Conservation (phyloP, 495 filamentous ascomycete species). For the Eremomyces bilateralis region DNA sequence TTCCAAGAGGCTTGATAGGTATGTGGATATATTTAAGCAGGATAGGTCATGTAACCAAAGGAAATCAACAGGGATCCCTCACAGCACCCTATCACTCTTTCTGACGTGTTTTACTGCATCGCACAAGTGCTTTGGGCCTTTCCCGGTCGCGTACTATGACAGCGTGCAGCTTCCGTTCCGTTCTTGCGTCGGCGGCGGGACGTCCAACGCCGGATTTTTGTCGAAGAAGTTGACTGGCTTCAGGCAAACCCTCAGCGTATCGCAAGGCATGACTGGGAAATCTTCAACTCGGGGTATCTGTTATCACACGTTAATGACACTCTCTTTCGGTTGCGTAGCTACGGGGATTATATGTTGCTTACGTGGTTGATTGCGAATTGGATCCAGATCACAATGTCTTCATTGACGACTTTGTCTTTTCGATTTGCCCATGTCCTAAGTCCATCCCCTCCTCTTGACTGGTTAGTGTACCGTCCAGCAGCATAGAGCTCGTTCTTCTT, state of each 20-base stretch:
- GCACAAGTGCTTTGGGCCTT: too few relatives aligned
- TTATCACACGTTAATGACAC: too few relatives aligned
- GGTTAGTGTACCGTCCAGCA: conserved; percentile 12
- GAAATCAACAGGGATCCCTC: too few relatives aligned
- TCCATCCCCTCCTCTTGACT: conserved; percentile 8
- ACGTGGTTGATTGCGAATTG: conserved; percentile 14
- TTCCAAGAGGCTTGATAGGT: too few relatives aligned
- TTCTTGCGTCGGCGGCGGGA: conserved; percentile 7
- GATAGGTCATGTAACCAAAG: too few relatives aligned
- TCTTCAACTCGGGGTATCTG: conserved; percentile 15
- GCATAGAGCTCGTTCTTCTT: conserved; percentile 14
- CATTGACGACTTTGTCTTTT: conserved; percentile 5
- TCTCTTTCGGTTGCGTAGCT: too few relatives aligned
- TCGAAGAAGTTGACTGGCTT: conserved; percentile 15
- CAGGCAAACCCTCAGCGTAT: conserved; percentile 11
- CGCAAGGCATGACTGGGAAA: conserved; percentile 14
- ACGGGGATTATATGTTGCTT: too few relatives aligned
- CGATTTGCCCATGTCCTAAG: conserved; percentile 6
- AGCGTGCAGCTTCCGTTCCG: conserved; percentile 11
- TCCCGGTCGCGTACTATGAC: too few relatives aligned
- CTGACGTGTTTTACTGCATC: too few relatives aligned
- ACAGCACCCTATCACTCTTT: too few relatives aligned
- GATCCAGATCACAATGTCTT: conserved; percentile 14
- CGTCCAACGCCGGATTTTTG: conserved; percentile 12
- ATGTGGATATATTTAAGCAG: too few relatives aligned